Percentiles rank a stretch among this genome's conserved stretches.
Evolutionary conservation across 208 protist genomes (phyloP).

Genomic region (Wallacemonas sp.): DNA sequence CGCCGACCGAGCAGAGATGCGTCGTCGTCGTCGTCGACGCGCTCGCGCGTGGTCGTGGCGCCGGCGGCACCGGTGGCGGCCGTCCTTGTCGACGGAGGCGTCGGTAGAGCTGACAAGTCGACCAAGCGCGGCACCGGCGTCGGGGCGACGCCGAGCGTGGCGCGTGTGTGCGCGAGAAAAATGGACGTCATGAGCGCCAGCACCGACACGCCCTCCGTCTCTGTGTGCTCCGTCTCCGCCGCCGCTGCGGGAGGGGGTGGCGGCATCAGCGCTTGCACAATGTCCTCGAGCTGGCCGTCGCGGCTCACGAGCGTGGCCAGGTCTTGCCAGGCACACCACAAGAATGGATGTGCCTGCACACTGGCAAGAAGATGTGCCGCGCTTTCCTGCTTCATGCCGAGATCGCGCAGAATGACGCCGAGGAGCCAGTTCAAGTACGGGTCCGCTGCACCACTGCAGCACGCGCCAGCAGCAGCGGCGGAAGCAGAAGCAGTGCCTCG

Average conservation of each 20-base stretch:
- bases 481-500: constrained; percentile 7
- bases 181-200: constrained; percentile 69
- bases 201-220: constrained; percentile 20
- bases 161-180: constrained; percentile 63
- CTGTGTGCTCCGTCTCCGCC: neutral
- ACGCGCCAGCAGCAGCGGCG: too few species aligned
- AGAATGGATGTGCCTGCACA: constrained; percentile 61
- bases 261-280: constrained; percentile 37
- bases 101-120: constrained; percentile 17
- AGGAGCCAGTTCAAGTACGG: constrained; percentile 86
- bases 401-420: constrained; percentile 79
- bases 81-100: neutral
- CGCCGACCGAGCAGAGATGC: too few species aligned
- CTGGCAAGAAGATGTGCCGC: constrained; percentile 66
- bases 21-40: neutral
- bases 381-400: constrained; percentile 75
- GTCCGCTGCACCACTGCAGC: too few species aligned
- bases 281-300: constrained; percentile 73
- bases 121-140: constrained; percentile 25
- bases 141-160: constrained; percentile 62
- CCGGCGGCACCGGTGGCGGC: neutral
- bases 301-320: constrained; percentile 61
- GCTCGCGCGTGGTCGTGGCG: neutral
- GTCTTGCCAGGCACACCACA: constrained; percentile 87
- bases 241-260: too few species aligned